Base-by-base conservation (phyloP, 208 protist species). In the Trypanosoma cruzi region DNA sequence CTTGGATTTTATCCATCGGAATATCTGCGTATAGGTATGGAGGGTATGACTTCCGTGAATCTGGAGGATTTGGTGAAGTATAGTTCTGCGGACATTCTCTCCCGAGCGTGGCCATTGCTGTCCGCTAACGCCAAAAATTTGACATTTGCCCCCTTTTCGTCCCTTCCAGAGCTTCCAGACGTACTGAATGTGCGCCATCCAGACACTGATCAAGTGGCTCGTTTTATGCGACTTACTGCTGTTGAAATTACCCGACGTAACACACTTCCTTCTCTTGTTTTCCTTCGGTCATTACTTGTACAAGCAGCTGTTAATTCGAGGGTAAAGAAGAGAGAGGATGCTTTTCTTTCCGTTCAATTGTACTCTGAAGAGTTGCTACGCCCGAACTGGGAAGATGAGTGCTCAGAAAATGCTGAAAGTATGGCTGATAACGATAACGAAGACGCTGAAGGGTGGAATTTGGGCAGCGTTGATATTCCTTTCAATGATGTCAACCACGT, bases 201-300 rank as follows among this genome's bases (percentile, higher is more conserved):
- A 7, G 77, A 87, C 40, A 79, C 72, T 0, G 67, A 91, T 44
- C 57, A 75, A 29, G 66, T 91, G 13, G 73, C 79, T 6, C 61
- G 64, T 52, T 91, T 88, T 69, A 83, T 91, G 74, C 72, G 75
- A 67, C 56, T 73, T 11, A 64, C 70, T n/a, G 71, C 80, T 6
- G 32, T 81, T 42, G 79, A 82, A 40, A 61, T 85, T 44, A 42
- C 71, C n/a, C 54, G 58, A 37, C 79, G 78, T 2, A 40, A 71
- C 16, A 67, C 63, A 14, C 32, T 57, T 56, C 62, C 63, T 7
- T 84, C 62, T 11, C 62, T 57, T 14, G 71, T 79, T 60, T 72
- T 77, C 57, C 44, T 85, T n/a, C 50, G 77, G 31, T 72, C 71
- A 0, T 61, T 82, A 20, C 65, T 87, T 57, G 74, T 89, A 18